Percentiles rank a stretch among this genome's conserved stretches.
Evolutionary conservation across 2,329 filamentous ascomycete species (phyloP).

Genomic region (Torrubiellomyces zombiae): DNA sequence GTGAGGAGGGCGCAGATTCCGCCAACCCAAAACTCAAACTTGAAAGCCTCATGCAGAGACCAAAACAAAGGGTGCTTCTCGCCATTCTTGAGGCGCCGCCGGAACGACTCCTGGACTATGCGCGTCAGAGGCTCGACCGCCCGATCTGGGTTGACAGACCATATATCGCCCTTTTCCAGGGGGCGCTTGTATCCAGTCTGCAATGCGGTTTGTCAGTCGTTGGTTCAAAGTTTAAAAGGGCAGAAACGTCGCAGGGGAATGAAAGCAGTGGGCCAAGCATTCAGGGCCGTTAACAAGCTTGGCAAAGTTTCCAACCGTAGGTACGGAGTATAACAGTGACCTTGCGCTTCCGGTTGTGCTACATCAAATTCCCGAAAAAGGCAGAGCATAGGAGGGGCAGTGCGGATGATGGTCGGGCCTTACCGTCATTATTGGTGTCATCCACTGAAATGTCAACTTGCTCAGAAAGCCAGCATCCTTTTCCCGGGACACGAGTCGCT

Average conservation of each 20-base stretch:
- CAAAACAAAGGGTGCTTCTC: constrained; percentile 59
- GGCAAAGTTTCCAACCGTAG: neutral
- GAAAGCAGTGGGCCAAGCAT: neutral
- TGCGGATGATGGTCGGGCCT: too few species aligned
- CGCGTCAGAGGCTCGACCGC: constrained; percentile 52
- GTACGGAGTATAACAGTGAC: too few species aligned
- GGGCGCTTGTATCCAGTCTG: constrained; percentile 72
- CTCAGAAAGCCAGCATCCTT: constrained; percentile 60
- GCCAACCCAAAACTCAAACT: constrained; percentile 68
- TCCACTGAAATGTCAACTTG: constrained; percentile 72
- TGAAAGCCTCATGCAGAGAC: constrained; percentile 77
- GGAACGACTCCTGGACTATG: constrained; percentile 51
- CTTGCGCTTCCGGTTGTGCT: too few species aligned
- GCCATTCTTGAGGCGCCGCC: constrained; percentile 47
- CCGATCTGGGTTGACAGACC: constrained; percentile 70
- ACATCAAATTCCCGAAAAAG: too few species aligned
- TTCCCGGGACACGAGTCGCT: constrained; percentile 44
- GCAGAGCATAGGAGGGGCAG: too few species aligned
- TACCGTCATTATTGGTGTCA: constrained; percentile 69
- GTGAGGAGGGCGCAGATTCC: constrained; percentile 60
- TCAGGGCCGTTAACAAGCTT: neutral
- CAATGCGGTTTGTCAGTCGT: too few species aligned
- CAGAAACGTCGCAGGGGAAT: constrained; percentile 1
- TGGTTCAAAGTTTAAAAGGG: too few species aligned
- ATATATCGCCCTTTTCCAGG: constrained; percentile 73